phyloP scores from a whole-genome alignment of 768 basidiomycete genomes.

The Psilocybe cubensis region DNA sequence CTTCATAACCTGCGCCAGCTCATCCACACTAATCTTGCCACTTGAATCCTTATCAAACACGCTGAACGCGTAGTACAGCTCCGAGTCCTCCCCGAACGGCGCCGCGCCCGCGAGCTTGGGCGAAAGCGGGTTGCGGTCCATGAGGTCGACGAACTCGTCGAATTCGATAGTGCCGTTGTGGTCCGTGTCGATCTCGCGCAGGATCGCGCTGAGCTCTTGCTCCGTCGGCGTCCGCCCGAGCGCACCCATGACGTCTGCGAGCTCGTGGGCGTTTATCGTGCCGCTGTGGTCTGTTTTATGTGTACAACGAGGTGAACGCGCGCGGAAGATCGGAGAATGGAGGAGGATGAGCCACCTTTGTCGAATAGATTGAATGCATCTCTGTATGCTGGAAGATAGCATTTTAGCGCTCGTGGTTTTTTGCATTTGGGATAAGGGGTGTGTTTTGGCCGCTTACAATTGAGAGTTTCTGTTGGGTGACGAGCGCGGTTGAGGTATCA shows the following conservation, averaged over 20 bases:
- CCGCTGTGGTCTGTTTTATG: neutral
- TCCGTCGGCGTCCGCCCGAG: slow-evolving; percentile 3
- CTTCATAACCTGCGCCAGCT: slow-evolving; percentile 91
- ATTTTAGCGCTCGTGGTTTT: neutral
- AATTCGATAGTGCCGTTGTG: slow-evolving; percentile 7
- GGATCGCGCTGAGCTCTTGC: neutral
- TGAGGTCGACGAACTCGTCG: neutral
- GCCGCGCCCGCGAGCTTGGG: neutral
- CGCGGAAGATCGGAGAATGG: neutral
- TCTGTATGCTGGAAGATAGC: slow-evolving; percentile 1
- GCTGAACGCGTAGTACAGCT: slow-evolving; percentile 90
- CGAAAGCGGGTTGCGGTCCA: slow-evolving; percentile 3
- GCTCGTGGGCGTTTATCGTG: neutral
- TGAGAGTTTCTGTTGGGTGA: neutral
- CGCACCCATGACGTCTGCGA: slow-evolving; percentile 2
- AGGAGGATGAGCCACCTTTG: slow-evolving; percentile 5
- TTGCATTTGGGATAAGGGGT: neutral
- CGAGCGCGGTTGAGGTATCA: neutral
- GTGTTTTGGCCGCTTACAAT: neutral
- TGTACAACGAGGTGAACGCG: slow-evolving; percentile 8
- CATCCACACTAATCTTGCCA: slow-evolving; percentile 87
- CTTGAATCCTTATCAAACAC: slow-evolving; percentile 97
- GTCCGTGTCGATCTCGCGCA: neutral
- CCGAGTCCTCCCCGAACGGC: neutral
- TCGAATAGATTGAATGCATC: slow-evolving; percentile 2